Percentiles rank a stretch among this genome's conserved stretches.
Evolutionary conservation across 768 basidiomycete species (phyloP).

Genomic region (Tylopilus rubrobrunneus): DNA sequence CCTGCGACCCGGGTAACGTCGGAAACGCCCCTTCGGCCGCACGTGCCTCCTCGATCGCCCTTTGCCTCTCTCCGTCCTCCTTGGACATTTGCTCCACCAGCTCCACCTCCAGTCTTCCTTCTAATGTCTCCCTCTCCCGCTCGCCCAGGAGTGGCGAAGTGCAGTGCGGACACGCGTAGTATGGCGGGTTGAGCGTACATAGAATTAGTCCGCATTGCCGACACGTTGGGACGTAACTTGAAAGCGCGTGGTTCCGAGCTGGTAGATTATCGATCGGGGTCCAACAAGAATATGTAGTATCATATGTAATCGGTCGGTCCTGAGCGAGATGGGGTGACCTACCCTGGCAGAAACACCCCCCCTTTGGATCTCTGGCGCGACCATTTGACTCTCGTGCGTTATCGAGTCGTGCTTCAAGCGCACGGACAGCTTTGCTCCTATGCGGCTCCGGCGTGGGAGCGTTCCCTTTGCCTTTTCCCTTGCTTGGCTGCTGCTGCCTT

Average conservation of each 20-base stretch:
- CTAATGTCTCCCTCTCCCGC: conserved; percentile 33
- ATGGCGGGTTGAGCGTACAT: conserved; percentile 53
- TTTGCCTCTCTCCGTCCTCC: conserved; percentile 49
- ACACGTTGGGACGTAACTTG: conserved; percentile 53
- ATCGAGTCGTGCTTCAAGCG: conserved; percentile 45
- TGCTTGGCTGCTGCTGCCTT: conserved; percentile 17
- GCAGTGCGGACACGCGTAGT: conserved; percentile 56
- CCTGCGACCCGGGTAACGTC: conserved; percentile 32
- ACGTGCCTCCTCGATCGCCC: conserved; percentile 44
- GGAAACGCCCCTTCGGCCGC: conserved; percentile 61
- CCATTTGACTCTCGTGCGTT: conserved; percentile 35
- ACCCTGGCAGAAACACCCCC: conserved; percentile 74
- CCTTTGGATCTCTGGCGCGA: conserved; percentile 48
- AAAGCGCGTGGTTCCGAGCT: conserved; percentile 61
- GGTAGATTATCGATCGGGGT: not conserved
- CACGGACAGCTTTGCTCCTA: conserved; percentile 48
- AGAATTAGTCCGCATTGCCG: conserved; percentile 58
- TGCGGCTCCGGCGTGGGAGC: conserved; percentile 30
- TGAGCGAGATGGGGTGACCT: conserved; percentile 1
- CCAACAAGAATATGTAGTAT: not conserved
- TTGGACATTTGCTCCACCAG: conserved; percentile 40
- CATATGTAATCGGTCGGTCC: not conserved
- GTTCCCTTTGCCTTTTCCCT: conserved; percentile 39
- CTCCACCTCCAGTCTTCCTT: conserved; percentile 42
- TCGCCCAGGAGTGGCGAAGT: conserved; percentile 34